phyloP scores from a whole-genome alignment of 2,329 filamentous ascomycete genomes.

The Spiromastix sp. region DNA sequence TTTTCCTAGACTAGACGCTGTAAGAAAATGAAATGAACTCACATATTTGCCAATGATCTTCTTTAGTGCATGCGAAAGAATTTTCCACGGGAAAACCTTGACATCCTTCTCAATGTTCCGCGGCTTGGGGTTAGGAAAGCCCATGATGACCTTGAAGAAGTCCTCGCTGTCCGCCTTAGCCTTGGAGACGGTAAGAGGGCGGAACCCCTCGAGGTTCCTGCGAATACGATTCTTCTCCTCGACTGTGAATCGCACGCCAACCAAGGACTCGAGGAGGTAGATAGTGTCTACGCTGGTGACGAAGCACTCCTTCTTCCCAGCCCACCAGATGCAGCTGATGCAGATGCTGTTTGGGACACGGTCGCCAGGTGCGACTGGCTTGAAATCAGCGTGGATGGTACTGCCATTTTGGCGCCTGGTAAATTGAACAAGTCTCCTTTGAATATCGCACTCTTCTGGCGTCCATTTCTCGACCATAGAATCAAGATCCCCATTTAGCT shows the following conservation, averaged over 20 bases:
- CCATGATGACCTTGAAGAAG: conserved; percentile 99
- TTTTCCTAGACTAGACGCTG: conserved; percentile 20
- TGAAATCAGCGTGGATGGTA: conserved; percentile 71
- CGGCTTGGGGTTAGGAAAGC: conserved; percentile 86
- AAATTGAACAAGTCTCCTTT: conserved; percentile 81
- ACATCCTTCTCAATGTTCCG: conserved; percentile 98
- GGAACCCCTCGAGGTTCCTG: conserved; percentile 88
- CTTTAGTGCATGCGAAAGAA: conserved; percentile 74
- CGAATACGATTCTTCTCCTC: conserved; percentile 98
- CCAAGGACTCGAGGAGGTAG: conserved; percentile 81
- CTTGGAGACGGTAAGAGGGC: conserved; percentile 87
- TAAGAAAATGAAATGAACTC: conserved; percentile 27
- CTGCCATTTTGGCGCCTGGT: conserved; percentile 70
- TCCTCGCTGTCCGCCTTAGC: conserved; percentile 85
- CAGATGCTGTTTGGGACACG: conserved; percentile 76
- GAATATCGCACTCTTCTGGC: conserved; percentile 65
- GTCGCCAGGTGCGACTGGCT: conserved; percentile 66
- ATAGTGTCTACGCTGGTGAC: conserved; percentile 98
- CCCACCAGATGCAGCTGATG: conserved; percentile 97
- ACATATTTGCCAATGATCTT: conserved; percentile 98
- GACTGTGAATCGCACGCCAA: conserved; percentile 78
- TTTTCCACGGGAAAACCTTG: conserved; percentile 97
- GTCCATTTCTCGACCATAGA: conserved; percentile 78
- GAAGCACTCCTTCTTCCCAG: conserved; percentile 79
- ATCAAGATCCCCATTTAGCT: conserved; percentile 76